Evolutionary conservation across 1,284 basidiomycete species (phyloP), one percentile per base, ranked within the genome.

Genomic region (Pyrrhoderma noxium): DNA sequence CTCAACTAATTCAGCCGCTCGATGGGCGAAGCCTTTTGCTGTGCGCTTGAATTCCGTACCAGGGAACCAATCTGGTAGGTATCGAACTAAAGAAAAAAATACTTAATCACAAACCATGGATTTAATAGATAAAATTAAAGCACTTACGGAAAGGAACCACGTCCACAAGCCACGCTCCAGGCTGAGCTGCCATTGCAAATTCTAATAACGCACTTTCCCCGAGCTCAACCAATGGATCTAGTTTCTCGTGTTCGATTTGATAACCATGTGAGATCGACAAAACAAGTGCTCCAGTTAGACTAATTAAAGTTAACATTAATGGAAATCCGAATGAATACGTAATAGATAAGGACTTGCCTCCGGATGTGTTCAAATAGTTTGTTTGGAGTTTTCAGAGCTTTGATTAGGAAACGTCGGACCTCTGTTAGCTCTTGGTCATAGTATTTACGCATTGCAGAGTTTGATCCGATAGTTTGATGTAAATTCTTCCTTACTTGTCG

Each of bases 161-260:
- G 34, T 59, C 58, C n/a, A 59, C 58, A 3, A 58, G 36, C 49
- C 55, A 58, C 14, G 51, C 40, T 27, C 58, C 58, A 13, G 57
- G 52, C 25, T 51, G 45, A 18, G 50, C 48, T n/a, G 58, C 47
- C 9, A 52, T 25, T 1, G 58, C 58, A 27, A 57, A 56, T 35
- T 51, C 41, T 14, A 39, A 47, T 14, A 59, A 43, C 11, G 51
- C 42, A 13, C 57, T 50, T 16, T 55, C 52, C 4, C 50, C 50
- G 31, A 54, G 47, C 16, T 48, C 13, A 16, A 51, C 46, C 39
- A 55, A 47, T 4, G 47, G 51, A 41, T 56, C 49, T 3, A 48
- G 41, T 21, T 39, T 55, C 27, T 55, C 37, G 37, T 55, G 47
- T 21, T 51, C 36, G 37, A 52, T 45, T 21, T 52, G 39, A 39